Base-by-base conservation (phyloP, 2,329 filamentous ascomycete genomes). In the Fusarium penzigii region DNA sequence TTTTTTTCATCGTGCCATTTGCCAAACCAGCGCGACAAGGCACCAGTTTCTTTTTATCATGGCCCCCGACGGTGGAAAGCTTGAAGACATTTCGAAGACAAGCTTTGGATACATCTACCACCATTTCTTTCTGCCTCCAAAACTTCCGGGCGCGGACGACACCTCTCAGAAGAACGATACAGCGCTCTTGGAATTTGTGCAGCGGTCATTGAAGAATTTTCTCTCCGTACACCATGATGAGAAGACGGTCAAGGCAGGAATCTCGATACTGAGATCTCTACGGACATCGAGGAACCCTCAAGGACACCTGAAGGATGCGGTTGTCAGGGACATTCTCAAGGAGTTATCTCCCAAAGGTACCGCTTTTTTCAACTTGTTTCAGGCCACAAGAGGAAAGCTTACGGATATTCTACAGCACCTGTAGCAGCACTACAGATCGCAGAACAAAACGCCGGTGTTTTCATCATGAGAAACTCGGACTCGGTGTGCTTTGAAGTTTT, bases 101-200 rank as follows among this genome's bases (percentile, higher is more conserved):
- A 17, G 14, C 2, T 11, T 57, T 3, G 29, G 54, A 9, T 62
- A 53, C n/a, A 32, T 61, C 20, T 59, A 52, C 8, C 49, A 57
- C 39, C 69, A 72, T 39, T 42, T 72, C 4, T 72, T 72, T 25
- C 51, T 73, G 4, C 69, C 70, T 0, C 58, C 68, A 0, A 61
- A 65, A 5, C 52, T 69, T 0, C 70, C 70, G 2, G 57, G 58
- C 1, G 12, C 40, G 8, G 60, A 62, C 20, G 57, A 61, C 11
- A 39, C 3, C 13, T 55, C 44, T 11, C 11, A 9, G 5, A 6
- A n/a, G 5, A 55, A 52, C 14, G 54, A 38, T 2, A 11, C 13
- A 2, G 8, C 42, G 5, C 40, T 61, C 11, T 14, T 43, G 4
- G 44, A 49, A 10, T 57, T 61, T 42, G 46, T 57, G 3, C 42